phyloP scores from a whole-genome alignment of 768 basidiomycete genomes.

The Pulveroboletus sp. region DNA sequence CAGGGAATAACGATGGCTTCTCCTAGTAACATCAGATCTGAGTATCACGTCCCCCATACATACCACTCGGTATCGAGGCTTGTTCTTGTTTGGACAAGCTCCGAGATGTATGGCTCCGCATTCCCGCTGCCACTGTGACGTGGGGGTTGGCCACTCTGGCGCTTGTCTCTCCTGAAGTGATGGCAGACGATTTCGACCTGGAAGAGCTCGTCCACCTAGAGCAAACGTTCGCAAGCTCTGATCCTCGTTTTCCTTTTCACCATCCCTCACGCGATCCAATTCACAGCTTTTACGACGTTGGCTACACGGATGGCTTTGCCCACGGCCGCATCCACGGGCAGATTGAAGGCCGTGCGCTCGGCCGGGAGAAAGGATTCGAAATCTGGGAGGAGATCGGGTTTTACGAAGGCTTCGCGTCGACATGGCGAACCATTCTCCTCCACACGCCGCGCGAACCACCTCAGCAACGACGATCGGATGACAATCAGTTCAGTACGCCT shows the following conservation, averaged over 20 bases:
- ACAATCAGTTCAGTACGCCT: constrained; percentile 13
- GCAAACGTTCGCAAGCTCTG: constrained; percentile 45
- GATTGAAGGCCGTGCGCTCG: constrained; percentile 87
- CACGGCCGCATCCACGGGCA: constrained; percentile 89
- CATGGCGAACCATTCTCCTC: constrained; percentile 57
- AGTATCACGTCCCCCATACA: too few relatives aligned
- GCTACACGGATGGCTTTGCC: constrained; percentile 70
- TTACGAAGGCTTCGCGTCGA: constrained; percentile 78
- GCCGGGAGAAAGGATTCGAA: constrained; percentile 87
- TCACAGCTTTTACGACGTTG: constrained; percentile 72
- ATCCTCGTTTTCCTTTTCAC: background rate
- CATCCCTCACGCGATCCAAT: too few relatives aligned
- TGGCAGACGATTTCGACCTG: constrained; percentile 44
- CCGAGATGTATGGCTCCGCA: too few relatives aligned
- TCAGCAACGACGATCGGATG: too few relatives aligned
- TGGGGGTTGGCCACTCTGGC: too few relatives aligned
- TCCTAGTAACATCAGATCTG: too few relatives aligned
- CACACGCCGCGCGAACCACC: constrained; percentile 31
- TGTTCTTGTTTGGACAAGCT: too few relatives aligned
- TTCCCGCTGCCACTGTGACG: too few relatives aligned
- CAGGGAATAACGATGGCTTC: too few relatives aligned
- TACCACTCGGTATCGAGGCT: too few relatives aligned
- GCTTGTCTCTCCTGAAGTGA: too few relatives aligned
- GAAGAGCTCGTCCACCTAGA: constrained; percentile 60
- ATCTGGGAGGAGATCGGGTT: constrained; percentile 97